Base-by-base conservation (phyloP, 768 basidiomycete genomes). In the Rhodotorula toruloides region DNA sequence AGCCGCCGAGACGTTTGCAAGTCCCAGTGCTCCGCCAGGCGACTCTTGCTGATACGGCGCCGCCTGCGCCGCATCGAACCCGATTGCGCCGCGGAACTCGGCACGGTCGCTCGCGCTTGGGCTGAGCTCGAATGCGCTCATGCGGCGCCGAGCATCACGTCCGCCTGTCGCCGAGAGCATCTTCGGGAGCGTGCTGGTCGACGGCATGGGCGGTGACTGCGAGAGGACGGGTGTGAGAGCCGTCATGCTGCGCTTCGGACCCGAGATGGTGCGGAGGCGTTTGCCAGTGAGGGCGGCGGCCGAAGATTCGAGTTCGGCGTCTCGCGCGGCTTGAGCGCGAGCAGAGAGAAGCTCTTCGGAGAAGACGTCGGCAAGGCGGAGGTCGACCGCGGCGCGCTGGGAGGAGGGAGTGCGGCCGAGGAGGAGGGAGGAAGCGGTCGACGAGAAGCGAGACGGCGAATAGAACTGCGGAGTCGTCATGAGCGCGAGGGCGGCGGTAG, bases 351-450 rank as follows among this genome's bases (percentile, higher is more conserved):
- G 87, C 31, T 81, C 80, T 65, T 87, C 85, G 17, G 90, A 91
- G 72, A 87, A 85, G 63, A 96, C 84, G 74, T 94, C 92, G 52
- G 83, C 81, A 25, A 97, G 79, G 17, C 85, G 85, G 49, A 86
- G 83, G 73, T 94, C 91, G 56, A 90, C 85, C 46, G 84, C 83
- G 36, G 82, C 80, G 53, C 90, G 85, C 40, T 85, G 84, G 16
- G 84, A 79, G 25, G 87, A 85, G 22, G 85, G 83, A 4, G 72
- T 65, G 22, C 89, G 86, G 42, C 85, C 83, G 59, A 88, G 65
- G 48, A 74, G 57, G 34, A 60, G 63, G 16, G 60, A 61, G 12
- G 59, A 60, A 2, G 72, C 61, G 19, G 68, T 63, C 4, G 55
- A 63, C 25, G 58, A 61, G 59, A 70, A 60, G 34, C 65, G 68